Conservation (phyloP, 805 yeast genomes). For the Metschnikowia gruessii region DNA sequence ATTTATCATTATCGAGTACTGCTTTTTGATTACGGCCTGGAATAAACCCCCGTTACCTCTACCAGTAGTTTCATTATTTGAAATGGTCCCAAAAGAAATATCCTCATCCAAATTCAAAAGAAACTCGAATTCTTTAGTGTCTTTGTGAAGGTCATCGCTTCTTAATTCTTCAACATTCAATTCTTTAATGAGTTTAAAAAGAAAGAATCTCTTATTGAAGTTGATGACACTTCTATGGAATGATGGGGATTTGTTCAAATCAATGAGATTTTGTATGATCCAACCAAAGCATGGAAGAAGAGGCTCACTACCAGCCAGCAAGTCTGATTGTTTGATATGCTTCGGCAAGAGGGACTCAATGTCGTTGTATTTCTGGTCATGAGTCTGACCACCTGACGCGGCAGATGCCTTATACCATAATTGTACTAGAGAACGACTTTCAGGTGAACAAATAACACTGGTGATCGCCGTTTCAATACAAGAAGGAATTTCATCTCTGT, state of each 20-base stretch:
- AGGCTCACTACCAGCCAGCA: conserved; percentile 38
- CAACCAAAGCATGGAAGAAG: conserved; percentile 89
- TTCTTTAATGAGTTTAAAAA: conserved; percentile 39
- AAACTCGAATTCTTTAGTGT: conserved; percentile 49
- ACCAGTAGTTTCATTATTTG: conserved; percentile 35
- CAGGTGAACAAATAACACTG: conserved; percentile 76
- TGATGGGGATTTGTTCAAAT: conserved; percentile 62
- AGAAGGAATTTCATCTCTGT: conserved; percentile 56
- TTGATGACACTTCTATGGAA: conserved; percentile 69
- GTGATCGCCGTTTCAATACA: conserved; percentile 77
- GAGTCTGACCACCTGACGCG: conserved; percentile 9
- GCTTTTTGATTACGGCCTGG: conserved; percentile 30
- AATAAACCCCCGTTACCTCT: conserved; percentile 30
- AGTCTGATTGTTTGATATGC: conserved; percentile 25
- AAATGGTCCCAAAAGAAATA: conserved; percentile 29
- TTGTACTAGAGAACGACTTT: conserved; percentile 63
- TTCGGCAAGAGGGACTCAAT: conserved; percentile 33
- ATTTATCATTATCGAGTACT: conserved; percentile 28
- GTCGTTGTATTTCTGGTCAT: conserved; percentile 24
- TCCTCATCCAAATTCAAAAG: conserved; percentile 46
- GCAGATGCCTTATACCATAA: conserved; percentile 65
- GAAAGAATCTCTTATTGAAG: conserved; percentile 65
- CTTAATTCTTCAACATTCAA: conserved; percentile 35
- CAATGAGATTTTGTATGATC: conserved; percentile 77
- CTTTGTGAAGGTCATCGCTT: conserved; percentile 24